Evolutionary conservation across 495 filamentous ascomycete genomes (phyloP).

Genomic region (Penicillium coprophilum): DNA sequence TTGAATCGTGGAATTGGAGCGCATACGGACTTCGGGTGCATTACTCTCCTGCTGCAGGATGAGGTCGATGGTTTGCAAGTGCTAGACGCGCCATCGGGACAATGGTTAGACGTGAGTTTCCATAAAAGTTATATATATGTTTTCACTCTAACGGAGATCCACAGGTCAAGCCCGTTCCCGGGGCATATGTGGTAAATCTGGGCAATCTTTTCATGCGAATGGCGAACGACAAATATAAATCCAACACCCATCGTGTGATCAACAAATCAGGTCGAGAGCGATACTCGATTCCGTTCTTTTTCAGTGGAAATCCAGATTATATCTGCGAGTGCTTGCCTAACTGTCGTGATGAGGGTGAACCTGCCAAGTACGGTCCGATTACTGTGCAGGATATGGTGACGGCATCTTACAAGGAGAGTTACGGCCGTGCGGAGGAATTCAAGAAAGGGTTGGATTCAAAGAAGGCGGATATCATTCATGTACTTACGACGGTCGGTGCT

Average conservation of each 20-base stretch:
- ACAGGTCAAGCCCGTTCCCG: conserved; percentile 47
- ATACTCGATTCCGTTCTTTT: conserved; percentile 65
- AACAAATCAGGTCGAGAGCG: conserved; percentile 46
- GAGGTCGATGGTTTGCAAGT: conserved; percentile 51
- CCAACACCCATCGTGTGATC: conserved; percentile 55
- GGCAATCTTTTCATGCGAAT: conserved; percentile 60
- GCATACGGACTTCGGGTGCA: conserved; percentile 47
- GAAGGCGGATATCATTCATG: conserved; percentile 9
- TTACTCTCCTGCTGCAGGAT: conserved; percentile 49
- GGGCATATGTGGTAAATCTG: conserved; percentile 56
- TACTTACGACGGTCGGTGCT: conserved; percentile 20
- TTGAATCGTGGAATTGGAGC: conserved; percentile 46
- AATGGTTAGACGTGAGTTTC: conserved; percentile 41
- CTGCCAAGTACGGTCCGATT: conserved; percentile 51
- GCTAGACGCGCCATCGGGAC: conserved; percentile 47
- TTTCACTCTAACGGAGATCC: conserved; percentile 16
- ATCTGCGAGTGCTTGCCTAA: conserved; percentile 55
- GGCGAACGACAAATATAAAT: conserved; percentile 58
- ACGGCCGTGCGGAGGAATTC: conserved; percentile 37
- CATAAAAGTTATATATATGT: not conserved
- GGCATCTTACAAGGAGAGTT: conserved; percentile 35
- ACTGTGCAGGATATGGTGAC: conserved; percentile 40
- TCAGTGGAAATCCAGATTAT: conserved; percentile 54
- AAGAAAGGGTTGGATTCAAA: conserved; percentile 30
- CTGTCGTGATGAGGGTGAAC: conserved; percentile 37